These are phyloP conservation scores for Trametes cingulata DNA, from an alignment of 768 basidiomycete species.

Conservation along the genomic window DNA sequence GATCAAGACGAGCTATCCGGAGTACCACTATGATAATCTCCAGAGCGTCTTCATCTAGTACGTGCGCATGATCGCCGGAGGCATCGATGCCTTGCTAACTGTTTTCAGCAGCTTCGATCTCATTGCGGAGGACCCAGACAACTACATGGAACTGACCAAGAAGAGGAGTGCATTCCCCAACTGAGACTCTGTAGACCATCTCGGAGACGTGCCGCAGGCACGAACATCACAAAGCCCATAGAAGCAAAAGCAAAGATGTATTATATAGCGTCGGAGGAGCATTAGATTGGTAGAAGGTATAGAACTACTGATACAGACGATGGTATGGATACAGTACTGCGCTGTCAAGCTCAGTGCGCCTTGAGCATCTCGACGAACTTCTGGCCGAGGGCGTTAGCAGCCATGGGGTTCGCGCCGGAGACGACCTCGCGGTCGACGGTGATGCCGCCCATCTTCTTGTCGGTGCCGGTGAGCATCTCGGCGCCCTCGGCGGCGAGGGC, in stretches of 20 bases:
- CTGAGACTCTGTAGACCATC: background rate
- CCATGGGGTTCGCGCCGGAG: constrained; percentile 29
- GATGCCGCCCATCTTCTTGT: constrained; percentile 26
- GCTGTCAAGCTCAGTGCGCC: constrained; percentile 3
- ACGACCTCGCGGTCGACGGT: constrained; percentile 31
- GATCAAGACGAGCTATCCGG: constrained; percentile 61
- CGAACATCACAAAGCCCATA: too few relatives aligned
- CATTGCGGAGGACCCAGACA: constrained; percentile 8
- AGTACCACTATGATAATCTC: constrained; percentile 66
- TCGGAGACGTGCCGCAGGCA: background rate
- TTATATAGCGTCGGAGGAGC: background rate
- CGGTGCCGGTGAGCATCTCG: constrained; percentile 22
- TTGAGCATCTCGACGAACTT: constrained; percentile 31
- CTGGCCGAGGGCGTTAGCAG: constrained; percentile 24
- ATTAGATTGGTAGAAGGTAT: background rate
- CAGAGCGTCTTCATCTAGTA: constrained; percentile 60
- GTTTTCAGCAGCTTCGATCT: constrained; percentile 8
- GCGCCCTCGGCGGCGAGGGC: constrained; percentile 26
- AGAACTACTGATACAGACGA: constrained; percentile 1
- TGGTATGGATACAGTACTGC: background rate
- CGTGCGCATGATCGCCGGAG: constrained; percentile 24
- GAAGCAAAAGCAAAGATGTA: too few relatives aligned
- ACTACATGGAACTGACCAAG: constrained; percentile 11
- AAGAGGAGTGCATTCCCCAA: constrained; percentile 12
- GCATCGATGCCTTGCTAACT: background rate